Evolutionary conservation across 257 asterid species (phyloP).

Genomic region (Dorcoceras hygrometricum): DNA sequence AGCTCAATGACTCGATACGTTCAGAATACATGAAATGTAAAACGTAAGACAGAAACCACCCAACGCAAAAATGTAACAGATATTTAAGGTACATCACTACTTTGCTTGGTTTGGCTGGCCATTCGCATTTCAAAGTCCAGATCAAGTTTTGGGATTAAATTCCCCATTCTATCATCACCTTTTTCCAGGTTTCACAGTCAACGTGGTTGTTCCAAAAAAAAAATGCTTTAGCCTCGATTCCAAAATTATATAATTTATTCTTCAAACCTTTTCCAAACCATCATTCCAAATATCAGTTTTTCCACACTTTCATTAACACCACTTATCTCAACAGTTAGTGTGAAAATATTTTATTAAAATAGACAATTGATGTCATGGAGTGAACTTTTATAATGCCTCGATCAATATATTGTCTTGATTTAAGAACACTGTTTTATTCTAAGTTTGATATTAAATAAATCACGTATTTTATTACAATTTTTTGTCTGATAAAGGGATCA

Average conservation of each 20-base stretch:
- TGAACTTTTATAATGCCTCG: too few species aligned
- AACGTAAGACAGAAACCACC: neutral
- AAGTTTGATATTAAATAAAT: too few species aligned
- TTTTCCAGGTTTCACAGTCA: neutral
- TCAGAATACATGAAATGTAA: neutral
- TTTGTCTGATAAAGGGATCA: too few species aligned
- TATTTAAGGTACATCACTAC: neutral
- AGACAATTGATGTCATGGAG: too few species aligned
- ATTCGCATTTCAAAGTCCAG: neutral
- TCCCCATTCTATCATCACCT: too few species aligned
- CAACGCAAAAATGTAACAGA: neutral
- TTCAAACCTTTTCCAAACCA: neutral
- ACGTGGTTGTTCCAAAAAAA: neutral
- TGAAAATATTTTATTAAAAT: too few species aligned
- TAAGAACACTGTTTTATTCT: too few species aligned
- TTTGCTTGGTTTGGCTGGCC: neutral
- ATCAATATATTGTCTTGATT: too few species aligned
- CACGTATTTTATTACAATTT: too few species aligned
- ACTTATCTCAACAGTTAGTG: too few species aligned
- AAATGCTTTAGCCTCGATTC: neutral
- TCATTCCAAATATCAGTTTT: neutral
- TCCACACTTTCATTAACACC: too few species aligned
- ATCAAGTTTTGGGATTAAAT: neutral
- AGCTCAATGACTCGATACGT: neutral
- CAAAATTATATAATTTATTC: too few species aligned